These are phyloP conservation scores for Dothidotthia symphoricarpi DNA, from an alignment of 2,329 filamentous ascomycete genomes.

Conservation along the genomic window DNA sequence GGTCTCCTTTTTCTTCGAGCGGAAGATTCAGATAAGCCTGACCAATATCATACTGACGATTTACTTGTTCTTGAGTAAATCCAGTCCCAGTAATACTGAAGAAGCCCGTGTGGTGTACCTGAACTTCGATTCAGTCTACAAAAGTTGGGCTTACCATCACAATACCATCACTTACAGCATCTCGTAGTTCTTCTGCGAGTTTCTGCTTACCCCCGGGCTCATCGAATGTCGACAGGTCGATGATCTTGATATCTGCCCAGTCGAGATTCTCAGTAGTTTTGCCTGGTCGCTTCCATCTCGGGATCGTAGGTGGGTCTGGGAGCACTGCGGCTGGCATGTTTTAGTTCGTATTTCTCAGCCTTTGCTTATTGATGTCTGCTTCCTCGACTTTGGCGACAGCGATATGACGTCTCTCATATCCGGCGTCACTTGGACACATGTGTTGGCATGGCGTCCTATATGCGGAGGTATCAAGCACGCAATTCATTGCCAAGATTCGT, in stretches of 20 bases:
- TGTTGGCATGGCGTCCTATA: slow-evolving; percentile 9
- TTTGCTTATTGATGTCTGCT: no score
- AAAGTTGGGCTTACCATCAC: not conserved
- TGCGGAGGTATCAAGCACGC: slow-evolving; percentile 23
- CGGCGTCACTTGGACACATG: slow-evolving; percentile 1
- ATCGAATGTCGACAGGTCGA: slow-evolving; percentile 53
- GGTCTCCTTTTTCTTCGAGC: slow-evolving; percentile 27
- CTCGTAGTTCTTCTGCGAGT: slow-evolving; percentile 54
- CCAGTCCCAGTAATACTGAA: slow-evolving; percentile 34
- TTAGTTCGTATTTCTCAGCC: no score
- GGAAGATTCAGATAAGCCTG: slow-evolving; percentile 34
- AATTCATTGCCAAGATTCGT: slow-evolving; percentile 26
- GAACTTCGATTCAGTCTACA: not conserved
- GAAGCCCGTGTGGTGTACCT: slow-evolving; percentile 33
- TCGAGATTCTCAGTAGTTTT: slow-evolving; percentile 26
- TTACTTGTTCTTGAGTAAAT: slow-evolving; percentile 30
- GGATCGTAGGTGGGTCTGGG: slow-evolving; percentile 15
- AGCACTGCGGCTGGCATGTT: slow-evolving; percentile 25
- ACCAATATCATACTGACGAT: slow-evolving; percentile 35
- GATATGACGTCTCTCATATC: slow-evolving; percentile 4
- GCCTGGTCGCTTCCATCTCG: slow-evolving; percentile 27
- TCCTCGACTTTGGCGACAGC: no score
- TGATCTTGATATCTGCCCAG: slow-evolving; percentile 32
- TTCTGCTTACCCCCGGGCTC: slow-evolving; percentile 55
- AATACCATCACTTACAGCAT: slow-evolving; percentile 44